Base-by-base conservation (phyloP, 1,139 yeast genomes). In the Sugiyamaella japonica region DNA sequence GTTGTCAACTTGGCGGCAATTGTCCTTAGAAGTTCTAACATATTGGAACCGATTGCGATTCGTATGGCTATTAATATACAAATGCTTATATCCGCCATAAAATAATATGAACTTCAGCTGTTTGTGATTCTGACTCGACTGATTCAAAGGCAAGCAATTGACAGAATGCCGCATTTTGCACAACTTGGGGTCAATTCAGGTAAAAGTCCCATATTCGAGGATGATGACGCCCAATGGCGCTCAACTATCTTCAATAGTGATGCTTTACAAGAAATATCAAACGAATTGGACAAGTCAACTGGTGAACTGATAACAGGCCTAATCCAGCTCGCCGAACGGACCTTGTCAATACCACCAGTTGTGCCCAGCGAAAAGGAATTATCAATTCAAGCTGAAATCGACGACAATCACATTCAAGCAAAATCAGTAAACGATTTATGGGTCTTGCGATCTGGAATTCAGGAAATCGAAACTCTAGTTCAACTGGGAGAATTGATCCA, bases 381-480 rank as follows among this genome's bases (percentile, higher is more conserved):
- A 32, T n/a, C 40, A 10, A 42, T 48, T 15, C 46, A 29, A 38
- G 28, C 23, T n/a, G 17, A 38, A 20, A 39, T 48, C 15, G 42
- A 34, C 23, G 42, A 41, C n/a, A 36, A 37, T 17, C 12, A 8
- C n/a, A 15, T 31, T 34, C 41, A 42, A 7, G 23, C 48, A 7
- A 25, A 39, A 4, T 64, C 64, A 7, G 50, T 66, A 44, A 62
- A 64, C 44, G 63, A 62, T 15, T 53, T 66, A 20, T 66, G 69
- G 70, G 61, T 66, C n/a, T 53, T 68, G 13, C 60, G 66, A 16
- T 59, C 66, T 6, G 70, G 68, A 2, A 57, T 67, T 45, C 63
- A 63, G 42, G 71, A 68, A 51, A 62, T 63, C 10, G 58, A 61
- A 3, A 59, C 62, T 5, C 54, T 68, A n/a, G 41, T 52, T 5